These are phyloP conservation scores for Prunus mume DNA, from an alignment of 306 rosid genomes.

Conservation along the genomic window DNA sequence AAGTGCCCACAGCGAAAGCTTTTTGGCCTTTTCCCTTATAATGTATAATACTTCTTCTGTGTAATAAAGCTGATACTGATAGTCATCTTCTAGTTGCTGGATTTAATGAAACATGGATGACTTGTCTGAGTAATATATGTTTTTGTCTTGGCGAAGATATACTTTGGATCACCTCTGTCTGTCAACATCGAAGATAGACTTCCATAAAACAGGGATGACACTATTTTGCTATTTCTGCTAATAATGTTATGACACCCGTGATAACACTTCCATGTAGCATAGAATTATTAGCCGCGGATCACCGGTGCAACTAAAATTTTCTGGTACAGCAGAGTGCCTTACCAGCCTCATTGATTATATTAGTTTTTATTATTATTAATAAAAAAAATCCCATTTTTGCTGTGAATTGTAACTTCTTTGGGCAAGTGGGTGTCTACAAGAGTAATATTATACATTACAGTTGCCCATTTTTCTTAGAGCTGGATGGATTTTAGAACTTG, in stretches of 20 bases:
- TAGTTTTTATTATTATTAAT: no score
- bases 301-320: no score
- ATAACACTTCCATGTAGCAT: no score
- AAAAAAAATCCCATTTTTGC: neutral
- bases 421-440: no score
- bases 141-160: neutral
- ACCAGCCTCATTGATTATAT: neutral
- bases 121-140: neutral
- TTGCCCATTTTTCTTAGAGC: neutral
- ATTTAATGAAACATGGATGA: neutral
- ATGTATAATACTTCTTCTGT: neutral
- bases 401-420: no score
- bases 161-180: neutral
- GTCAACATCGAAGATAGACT: neutral
- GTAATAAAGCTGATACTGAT: neutral
- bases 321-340: neutral
- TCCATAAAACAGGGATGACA: no score
- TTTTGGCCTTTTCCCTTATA: neutral
- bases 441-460: neutral
- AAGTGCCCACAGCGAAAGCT: conserved; percentile 22
- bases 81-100: neutral
- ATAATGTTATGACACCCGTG: no score
- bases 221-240: no score
- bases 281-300: no score
- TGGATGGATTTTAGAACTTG: neutral